Base-by-base conservation (phyloP, 257 asterid species). In the Agastache rugosa region DNA sequence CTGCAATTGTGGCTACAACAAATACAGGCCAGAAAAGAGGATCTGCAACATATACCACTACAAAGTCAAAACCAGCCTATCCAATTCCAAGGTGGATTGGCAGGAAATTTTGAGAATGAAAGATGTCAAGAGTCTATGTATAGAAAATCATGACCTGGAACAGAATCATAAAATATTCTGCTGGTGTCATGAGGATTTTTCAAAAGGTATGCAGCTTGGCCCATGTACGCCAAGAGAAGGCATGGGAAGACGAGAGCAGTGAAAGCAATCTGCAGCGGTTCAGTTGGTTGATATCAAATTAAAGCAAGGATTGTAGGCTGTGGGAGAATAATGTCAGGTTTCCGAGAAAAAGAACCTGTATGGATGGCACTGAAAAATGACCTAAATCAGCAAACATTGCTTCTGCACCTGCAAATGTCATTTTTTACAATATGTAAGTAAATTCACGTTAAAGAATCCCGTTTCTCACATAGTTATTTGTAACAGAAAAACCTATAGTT, bases 331-430 rank as follows among this genome's bases (percentile, higher is more conserved):
- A 64, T 63, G 50, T 4, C 31, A 35, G 37, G 7, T 31, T 5
- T 31, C 23, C 35, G 50, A 14, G 2, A 11, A 34, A 71, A 62
- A 22, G 56, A 76, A 94, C 98, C 96, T 95, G 99, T 82, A 92
- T 92, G 69, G 99, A 87, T 73, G 83, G 89, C 82, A 95, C 93
- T 1, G 98, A 87, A 74, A 92, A 95, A 82, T 95, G 98, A 34
- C 98, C 97, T 77, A 92, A 86, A 84, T 95, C 99, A 1, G 99
- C 98, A 89, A 95, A 95, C 97, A 95, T 90, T 67, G 99, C 99
- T 80, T 95, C 98, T 17, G 98, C 93, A 62, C 99, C 99, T 92
- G 96, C 64, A 87, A 73, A 61, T 7, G 67, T 48, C 31, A 42
- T 31, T 63, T 42, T 31, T 25, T 41, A 69, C 22, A 74, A 17